Evolutionary conservation across 371 early-diverging fungal genomes (phyloP).

Genomic region (Batkoa obscura): DNA sequence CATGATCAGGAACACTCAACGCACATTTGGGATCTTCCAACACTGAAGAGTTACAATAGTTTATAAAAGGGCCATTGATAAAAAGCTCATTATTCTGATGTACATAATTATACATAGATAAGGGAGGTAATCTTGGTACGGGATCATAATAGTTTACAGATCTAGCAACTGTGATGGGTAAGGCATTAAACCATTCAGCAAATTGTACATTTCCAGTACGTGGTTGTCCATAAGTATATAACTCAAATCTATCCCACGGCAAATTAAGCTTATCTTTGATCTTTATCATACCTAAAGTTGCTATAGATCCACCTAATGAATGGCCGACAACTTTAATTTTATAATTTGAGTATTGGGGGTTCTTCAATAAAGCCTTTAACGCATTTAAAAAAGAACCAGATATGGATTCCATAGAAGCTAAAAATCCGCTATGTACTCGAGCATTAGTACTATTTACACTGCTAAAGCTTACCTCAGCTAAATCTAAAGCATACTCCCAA

Average conservation of each 20-base stretch:
- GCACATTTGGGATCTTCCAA: background rate
- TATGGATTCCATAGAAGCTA: background rate
- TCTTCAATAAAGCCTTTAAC: background rate
- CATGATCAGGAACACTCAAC: background rate
- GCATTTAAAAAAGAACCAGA: background rate
- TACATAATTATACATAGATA: background rate
- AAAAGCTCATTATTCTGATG: background rate
- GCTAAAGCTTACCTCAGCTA: too few species aligned
- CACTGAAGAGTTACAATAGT: background rate
- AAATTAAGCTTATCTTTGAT: background rate
- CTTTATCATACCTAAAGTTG: background rate
- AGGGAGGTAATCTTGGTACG: background rate
- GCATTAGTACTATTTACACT: too few species aligned
- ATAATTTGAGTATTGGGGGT: background rate
- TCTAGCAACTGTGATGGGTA: background rate
- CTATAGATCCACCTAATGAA: background rate
- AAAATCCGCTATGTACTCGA: background rate
- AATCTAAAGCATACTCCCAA: background rate
- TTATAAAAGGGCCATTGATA: background rate
- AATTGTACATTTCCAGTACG: background rate
- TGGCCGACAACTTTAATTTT: background rate
- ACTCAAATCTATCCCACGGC: background rate
- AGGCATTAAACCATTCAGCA: background rate
- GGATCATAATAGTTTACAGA: background rate
- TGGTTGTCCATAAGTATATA: background rate